Conservation (phyloP, 331 rosid species). For the Rhamnella rubrinervis region DNA sequence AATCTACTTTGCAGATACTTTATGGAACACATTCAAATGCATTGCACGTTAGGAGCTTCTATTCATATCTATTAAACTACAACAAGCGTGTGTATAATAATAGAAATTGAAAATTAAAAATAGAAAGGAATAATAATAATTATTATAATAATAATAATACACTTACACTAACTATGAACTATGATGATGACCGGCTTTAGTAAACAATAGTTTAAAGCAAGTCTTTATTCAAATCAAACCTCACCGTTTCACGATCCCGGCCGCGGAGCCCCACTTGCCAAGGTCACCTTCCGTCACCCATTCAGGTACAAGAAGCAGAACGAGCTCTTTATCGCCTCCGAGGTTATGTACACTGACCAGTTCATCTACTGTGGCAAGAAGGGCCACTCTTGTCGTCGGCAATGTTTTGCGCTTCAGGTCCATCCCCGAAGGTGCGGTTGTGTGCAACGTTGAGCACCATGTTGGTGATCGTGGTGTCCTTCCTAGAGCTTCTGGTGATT, state of each 20-base stretch:
- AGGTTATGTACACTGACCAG: slow-evolving; percentile 65
- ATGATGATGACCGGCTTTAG: too few relatives aligned
- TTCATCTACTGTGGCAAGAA: slow-evolving; percentile 65
- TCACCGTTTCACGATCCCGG: slow-evolving; percentile 55
- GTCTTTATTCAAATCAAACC: too few relatives aligned
- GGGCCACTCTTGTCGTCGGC: slow-evolving; percentile 57
- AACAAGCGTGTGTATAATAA: too few relatives aligned
- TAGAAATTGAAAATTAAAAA: too few relatives aligned
- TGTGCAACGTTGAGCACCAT: slow-evolving; percentile 68
- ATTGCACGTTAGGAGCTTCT: too few relatives aligned
- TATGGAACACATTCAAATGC: too few relatives aligned
- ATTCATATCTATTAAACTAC: too few relatives aligned
- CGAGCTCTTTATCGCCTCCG: slow-evolving; percentile 72
- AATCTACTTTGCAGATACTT: too few relatives aligned
- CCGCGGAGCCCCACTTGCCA: slow-evolving; percentile 76
- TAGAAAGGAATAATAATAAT: too few relatives aligned
- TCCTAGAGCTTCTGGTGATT: slow-evolving; percentile 63
- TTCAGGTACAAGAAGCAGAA: slow-evolving; percentile 71
- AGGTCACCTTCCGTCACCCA: slow-evolving; percentile 65
- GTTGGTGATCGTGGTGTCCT: slow-evolving; percentile 71
- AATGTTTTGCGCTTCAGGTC: slow-evolving; percentile 60
- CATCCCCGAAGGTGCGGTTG: slow-evolving; percentile 71
- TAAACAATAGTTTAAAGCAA: too few relatives aligned
- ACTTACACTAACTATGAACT: too few relatives aligned
- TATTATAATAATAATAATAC: too few relatives aligned